Conservation (phyloP, 305 asterid genomes). For the Solanum hybrid region DNA sequence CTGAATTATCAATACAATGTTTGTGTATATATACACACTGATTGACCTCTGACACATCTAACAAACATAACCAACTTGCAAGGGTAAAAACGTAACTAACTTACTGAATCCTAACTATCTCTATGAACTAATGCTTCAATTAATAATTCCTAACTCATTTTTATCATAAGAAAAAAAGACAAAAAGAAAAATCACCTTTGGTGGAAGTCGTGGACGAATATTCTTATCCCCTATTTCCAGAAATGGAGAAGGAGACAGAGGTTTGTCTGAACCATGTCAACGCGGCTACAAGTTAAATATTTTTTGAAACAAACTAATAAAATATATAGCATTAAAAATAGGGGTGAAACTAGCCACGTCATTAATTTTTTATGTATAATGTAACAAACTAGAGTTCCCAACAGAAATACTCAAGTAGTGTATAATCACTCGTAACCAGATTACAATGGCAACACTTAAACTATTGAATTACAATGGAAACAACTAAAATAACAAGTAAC, state of each 20-base stretch:
- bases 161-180: neutral
- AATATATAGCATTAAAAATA: neutral
- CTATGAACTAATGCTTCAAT: too few relatives aligned
- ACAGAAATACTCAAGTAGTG: neutral
- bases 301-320: neutral
- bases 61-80: too few relatives aligned
- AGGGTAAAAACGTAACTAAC: too few relatives aligned
- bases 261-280: neutral
- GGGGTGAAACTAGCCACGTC: neutral
- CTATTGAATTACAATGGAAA: neutral
- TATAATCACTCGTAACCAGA: neutral
- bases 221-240: neutral
- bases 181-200: neutral
- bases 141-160: too few relatives aligned
- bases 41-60: too few relatives aligned
- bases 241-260: neutral
- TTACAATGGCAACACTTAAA: neutral
- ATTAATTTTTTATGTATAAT: neutral
- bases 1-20: too few relatives aligned
- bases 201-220: neutral
- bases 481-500: neutral
- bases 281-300: neutral
- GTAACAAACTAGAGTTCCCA: neutral
- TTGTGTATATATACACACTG: too few relatives aligned
- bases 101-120: too few relatives aligned